Conservation (phyloP, 129 eudicot species). For the Glebionis coronaria region DNA sequence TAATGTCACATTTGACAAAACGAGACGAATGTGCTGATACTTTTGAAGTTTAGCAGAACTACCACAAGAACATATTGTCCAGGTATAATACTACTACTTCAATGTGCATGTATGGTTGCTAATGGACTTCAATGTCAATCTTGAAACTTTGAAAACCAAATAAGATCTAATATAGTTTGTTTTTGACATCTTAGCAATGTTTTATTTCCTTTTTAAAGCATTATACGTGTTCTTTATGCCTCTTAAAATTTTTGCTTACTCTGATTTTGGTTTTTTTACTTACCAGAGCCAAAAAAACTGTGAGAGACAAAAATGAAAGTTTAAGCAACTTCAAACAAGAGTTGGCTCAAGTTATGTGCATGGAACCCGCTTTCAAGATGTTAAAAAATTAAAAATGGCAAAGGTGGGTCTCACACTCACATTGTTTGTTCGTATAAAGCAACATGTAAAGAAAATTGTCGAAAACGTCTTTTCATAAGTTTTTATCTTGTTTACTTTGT, state of each 20-base stretch:
- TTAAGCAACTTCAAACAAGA: constrained; percentile 73
- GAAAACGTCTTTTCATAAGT: constrained; percentile 34
- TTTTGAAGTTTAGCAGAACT: constrained; percentile 46
- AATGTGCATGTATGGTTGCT: background rate
- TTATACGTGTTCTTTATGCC: no score
- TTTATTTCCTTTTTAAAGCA: no score
- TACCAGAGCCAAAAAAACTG: constrained; percentile 36
- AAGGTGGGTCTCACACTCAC: constrained; percentile 48
- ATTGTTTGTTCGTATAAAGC: constrained; percentile 36
- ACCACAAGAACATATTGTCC: constrained; percentile 80
- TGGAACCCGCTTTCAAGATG: constrained; percentile 44
- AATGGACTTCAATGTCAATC: background rate
- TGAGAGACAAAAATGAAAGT: constrained; percentile 41
- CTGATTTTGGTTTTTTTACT: background rate
- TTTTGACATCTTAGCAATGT: no score
- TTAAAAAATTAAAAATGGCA: constrained; percentile 48
- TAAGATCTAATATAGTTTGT: no score
- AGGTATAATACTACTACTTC: constrained; percentile 27
- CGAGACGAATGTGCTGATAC: constrained; percentile 90
- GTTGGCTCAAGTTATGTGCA: constrained; percentile 60
- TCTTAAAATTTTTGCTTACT: no score
- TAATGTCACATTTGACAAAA: no score
- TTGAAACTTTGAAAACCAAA: no score
- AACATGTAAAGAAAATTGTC: constrained; percentile 8
- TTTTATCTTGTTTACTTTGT: constrained; percentile 57